Evolutionary conservation across 306 rosid species (phyloP).

Genomic region (Casuarina glauca): DNA sequence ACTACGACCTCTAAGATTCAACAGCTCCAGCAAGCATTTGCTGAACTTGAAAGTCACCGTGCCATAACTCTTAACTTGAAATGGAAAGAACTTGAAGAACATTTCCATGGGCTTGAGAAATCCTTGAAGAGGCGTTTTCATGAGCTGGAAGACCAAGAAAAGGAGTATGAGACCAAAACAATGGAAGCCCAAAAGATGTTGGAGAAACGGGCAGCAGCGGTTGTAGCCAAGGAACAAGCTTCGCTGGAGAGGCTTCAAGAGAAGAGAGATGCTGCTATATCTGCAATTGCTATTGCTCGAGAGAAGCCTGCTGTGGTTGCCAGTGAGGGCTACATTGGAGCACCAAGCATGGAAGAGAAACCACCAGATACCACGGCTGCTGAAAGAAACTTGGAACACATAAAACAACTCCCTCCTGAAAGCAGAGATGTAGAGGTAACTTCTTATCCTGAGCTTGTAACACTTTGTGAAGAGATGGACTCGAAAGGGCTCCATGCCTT

Average conservation of each 20-base stretch:
- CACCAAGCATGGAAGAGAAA: constrained; percentile 52
- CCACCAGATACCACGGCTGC: constrained; percentile 52
- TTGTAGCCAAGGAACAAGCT: constrained; percentile 77
- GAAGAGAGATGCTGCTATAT: constrained; percentile 81
- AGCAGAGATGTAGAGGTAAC: constrained; percentile 44
- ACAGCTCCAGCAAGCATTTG: constrained; percentile 97
- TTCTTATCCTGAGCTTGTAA: constrained; percentile 72
- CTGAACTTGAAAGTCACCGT: constrained; percentile 96
- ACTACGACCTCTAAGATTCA: constrained; percentile 88
- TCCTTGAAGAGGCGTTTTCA: constrained; percentile 97
- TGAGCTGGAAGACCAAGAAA: constrained; percentile 95
- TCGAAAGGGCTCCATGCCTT: constrained; percentile 85
- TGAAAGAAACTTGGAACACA: constrained; percentile 43
- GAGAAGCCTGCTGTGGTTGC: constrained; percentile 59
- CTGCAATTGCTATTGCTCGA: constrained; percentile 63
- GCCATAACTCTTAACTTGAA: constrained; percentile 84
- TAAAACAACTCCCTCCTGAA: constrained; percentile 51
- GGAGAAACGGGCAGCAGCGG: constrained; percentile 70
- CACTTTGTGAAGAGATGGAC: constrained; percentile 85
- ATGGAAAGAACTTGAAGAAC: constrained; percentile 98
- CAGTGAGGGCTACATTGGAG: constrained; percentile 41
- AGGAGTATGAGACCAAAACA: constrained; percentile 75
- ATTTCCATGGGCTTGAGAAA: constrained; percentile 94
- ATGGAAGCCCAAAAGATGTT: constrained; percentile 59
- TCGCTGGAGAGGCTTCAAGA: constrained; percentile 77